phyloP scores from a whole-genome alignment of 306 rosid genomes.

The Quercus dentata region DNA sequence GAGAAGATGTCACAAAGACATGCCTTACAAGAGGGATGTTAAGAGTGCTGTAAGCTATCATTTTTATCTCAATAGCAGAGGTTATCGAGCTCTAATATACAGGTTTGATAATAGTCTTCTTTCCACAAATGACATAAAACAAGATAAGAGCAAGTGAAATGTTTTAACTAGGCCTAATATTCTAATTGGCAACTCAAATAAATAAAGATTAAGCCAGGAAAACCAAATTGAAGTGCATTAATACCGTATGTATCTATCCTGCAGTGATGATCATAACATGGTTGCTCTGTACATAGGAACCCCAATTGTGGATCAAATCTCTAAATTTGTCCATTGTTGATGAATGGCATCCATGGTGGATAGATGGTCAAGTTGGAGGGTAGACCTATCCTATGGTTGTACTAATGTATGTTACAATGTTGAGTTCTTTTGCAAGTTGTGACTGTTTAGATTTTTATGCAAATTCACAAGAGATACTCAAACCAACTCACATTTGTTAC shows the following conservation, averaged over 20 bases:
- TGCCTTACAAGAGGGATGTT: neutral
- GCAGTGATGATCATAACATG: conserved; percentile 41
- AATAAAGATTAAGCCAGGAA: neutral
- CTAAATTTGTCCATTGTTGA: conserved; percentile 38
- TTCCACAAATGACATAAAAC: neutral
- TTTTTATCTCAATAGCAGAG: conserved; percentile 30
- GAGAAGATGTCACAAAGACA: conserved; percentile 15
- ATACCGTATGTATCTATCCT: neutral
- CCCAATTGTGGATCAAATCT: conserved; percentile 51
- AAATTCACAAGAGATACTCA: neutral
- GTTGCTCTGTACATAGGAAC: conserved; percentile 34
- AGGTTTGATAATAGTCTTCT: conserved; percentile 21
- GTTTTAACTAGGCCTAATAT: neutral
- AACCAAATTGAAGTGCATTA: neutral
- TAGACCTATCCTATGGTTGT: neutral
- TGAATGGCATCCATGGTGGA: conserved; percentile 48
- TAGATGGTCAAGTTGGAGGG: conserved; percentile 44
- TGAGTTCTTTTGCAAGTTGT: neutral
- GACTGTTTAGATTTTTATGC: neutral
- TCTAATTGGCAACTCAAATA: neutral
- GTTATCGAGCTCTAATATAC: conserved; percentile 44
- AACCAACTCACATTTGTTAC: too few species aligned
- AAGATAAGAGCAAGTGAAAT: neutral
- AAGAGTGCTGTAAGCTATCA: conserved; percentile 32
- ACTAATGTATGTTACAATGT: neutral